Evolutionary conservation across 2,329 filamentous ascomycete species (phyloP).

Genomic region (Microsporum canis): DNA sequence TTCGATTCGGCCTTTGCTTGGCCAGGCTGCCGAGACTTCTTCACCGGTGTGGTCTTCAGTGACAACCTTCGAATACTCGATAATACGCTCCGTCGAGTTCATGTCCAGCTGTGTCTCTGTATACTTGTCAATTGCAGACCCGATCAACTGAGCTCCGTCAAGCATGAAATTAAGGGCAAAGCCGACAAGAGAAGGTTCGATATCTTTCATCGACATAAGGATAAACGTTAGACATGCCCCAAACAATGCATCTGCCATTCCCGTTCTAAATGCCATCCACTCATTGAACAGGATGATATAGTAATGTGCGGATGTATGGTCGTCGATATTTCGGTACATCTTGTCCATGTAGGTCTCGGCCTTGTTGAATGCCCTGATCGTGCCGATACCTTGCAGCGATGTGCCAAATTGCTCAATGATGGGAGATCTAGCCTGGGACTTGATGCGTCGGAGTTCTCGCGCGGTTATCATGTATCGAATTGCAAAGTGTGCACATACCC

Average conservation of each 20-base stretch:
- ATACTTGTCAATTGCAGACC: neutral
- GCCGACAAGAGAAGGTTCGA: conserved; percentile 3
- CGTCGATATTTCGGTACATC: conserved; percentile 5
- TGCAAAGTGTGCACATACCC: conserved; percentile 3
- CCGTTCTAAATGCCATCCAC: conserved; percentile 2
- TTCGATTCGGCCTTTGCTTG: conserved; percentile 3
- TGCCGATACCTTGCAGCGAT: neutral
- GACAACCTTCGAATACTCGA: conserved; percentile 1
- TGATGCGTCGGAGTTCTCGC: conserved; percentile 4
- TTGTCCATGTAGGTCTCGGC: neutral
- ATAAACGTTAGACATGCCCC: neutral
- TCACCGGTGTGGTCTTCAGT: neutral
- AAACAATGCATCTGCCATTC: neutral
- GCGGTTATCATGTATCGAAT: conserved; percentile 4
- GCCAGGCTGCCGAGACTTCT: conserved; percentile 1
- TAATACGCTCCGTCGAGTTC: conserved; percentile 5
- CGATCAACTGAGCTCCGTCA: neutral
- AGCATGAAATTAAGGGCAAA: conserved; percentile 7
- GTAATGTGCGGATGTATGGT: neutral
- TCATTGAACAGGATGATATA: conserved; percentile 3
- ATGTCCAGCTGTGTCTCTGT: conserved; percentile 1
- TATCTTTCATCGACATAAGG: neutral
- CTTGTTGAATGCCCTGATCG: conserved; percentile 1
- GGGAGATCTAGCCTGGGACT: neutral
- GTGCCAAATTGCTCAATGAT: conserved; percentile 7